These are phyloP conservation scores for Cenchrus purpureus DNA, from an alignment of 176 grass and related monocot species.

Conservation along the genomic window DNA sequence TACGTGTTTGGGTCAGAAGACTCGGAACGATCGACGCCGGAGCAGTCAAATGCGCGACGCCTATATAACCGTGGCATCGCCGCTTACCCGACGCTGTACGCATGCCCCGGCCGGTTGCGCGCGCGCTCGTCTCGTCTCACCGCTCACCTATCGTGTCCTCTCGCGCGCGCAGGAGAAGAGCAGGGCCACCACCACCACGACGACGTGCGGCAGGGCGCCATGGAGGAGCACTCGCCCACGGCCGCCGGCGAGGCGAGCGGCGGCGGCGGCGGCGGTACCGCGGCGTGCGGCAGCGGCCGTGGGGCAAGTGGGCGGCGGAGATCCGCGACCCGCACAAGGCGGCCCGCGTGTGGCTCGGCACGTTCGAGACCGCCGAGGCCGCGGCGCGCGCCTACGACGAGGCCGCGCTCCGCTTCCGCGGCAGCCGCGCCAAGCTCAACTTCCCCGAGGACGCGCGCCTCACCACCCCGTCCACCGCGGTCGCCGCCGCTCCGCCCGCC, in stretches of 20 bases:
- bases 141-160: neutral
- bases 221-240: conserved; percentile 58
- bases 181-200: neutral
- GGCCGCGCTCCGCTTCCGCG: conserved; percentile 89
- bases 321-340: conserved; percentile 97
- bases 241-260: neutral
- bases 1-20: neutral
- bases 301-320: conserved; percentile 99
- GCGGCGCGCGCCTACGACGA: conserved; percentile 93
- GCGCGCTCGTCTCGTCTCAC: conserved; percentile 1
- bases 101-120: neutral
- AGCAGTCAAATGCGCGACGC: conserved; percentile 11
- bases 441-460: conserved; percentile 93
- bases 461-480: neutral
- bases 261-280: conserved; percentile 56
- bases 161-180: conserved; percentile 12
- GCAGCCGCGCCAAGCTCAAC: conserved; percentile 95
- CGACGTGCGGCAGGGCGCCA: conserved; percentile 1
- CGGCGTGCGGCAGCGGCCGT: conserved; percentile 92
- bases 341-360: conserved; percentile 89
- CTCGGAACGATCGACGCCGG: neutral
- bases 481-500: neutral
- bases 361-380: conserved; percentile 92
- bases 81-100: neutral
- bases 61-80: neutral